Percentiles rank a stretch among this genome's conserved stretches.
Conservation (phyloP, 345 rosid species). For the Acer campestre region DNA sequence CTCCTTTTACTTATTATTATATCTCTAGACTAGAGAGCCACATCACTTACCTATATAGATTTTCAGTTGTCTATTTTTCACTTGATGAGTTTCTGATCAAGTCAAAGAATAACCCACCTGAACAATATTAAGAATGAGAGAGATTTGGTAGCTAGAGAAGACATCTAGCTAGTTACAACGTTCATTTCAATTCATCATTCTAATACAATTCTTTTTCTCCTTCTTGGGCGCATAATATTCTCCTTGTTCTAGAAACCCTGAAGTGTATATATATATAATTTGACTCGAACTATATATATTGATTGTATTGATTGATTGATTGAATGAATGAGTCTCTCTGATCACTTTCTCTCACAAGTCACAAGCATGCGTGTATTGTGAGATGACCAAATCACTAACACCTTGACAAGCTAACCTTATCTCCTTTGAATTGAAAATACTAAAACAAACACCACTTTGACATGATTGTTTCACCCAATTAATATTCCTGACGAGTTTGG, state of each 20-base stretch:
- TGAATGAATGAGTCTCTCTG: too few relatives aligned
- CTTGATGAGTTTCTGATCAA: conserved; percentile 1
- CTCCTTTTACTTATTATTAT: too few relatives aligned
- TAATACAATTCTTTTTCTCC: background rate
- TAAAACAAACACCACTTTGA: conserved; percentile 16
- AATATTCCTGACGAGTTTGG: conserved; percentile 5
- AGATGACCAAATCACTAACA: conserved; percentile 1
- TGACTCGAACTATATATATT: background rate
- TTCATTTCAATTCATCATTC: conserved; percentile 14
- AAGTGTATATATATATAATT: background rate
- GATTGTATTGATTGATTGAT: too few relatives aligned
- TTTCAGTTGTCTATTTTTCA: conserved; percentile 14
- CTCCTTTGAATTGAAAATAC: background rate
- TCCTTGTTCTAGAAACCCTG: background rate
- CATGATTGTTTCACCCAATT: conserved; percentile 26
- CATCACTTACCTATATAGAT: conserved; percentile 8
- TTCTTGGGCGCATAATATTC: background rate
- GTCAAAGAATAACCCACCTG: conserved; percentile 29
- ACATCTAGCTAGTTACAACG: conserved; percentile 20
- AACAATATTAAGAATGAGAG: background rate
- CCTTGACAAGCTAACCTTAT: conserved; percentile 22
- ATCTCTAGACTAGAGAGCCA: background rate
- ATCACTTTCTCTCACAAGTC: background rate
- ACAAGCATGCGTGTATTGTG: background rate
- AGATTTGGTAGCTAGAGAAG: conserved; percentile 9